Base-by-base conservation (phyloP, 768 basidiomycete genomes). In the Calvatia gigantea region DNA sequence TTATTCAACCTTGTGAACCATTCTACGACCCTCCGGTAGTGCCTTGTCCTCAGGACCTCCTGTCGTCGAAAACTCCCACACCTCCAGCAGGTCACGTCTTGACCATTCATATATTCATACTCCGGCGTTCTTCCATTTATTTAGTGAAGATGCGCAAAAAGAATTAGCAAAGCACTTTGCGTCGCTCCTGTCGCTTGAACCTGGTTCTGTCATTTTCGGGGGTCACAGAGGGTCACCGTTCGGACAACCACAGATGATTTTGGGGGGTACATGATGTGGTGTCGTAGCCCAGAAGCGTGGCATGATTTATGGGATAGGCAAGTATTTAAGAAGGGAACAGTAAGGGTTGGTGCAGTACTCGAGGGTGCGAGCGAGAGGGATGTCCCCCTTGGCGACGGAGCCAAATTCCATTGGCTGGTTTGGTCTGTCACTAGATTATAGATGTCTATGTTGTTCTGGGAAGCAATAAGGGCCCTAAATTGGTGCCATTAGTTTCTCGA, bases 51-150 rank as follows among this genome's bases (percentile, higher is more conserved):
- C n/a, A 29, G 4, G n/a, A 12, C 14, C 52, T 54, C 1, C 41
- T 19, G 17, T 44, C 33, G 23, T 38, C 69, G 7, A 61, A 45
- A 1, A 64, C 63, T n/a, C 63, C 71, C 19, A 69, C 63, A 7
- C 66, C 68, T 5, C 64, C 71, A 14, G 73, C 61, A 33, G 77
- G 80, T 3, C 73, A 74, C 9, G 67, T 83, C 32, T 74, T 81
- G 4, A 79, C 69, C 15, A 79, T 87, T 45, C 70, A n/a, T n/a
- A n/a, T n/a, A n/a, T n/a, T n/a, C n/a, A 73, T 50, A 62, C 68
- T 9, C 68, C 71, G 6, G 59, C 68, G 6, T 68, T 75, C 49
- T 75, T 75, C 59, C 73, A 75, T 48, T 60, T 75, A 3, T 75
- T 75, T 60, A 49, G 60, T 11, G 70, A 73, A 53, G 64, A 67